Conservation (phyloP, 345 rosid species). For the Geranium brycei region DNA sequence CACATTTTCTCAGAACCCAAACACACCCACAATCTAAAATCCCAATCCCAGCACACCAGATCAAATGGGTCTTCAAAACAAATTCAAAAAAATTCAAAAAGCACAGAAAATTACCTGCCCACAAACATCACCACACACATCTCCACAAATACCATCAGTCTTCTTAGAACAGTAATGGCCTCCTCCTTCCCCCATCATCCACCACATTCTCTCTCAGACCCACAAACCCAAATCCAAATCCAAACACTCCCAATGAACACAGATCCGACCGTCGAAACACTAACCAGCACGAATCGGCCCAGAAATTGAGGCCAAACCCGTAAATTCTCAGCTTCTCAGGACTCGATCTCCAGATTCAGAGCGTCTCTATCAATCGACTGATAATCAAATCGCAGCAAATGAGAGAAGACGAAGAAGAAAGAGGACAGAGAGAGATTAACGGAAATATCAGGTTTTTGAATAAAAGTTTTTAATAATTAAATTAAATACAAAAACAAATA, state of each 20-base stretch:
- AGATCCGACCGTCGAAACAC: not conserved
- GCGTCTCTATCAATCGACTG: not conserved
- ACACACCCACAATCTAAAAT: not conserved
- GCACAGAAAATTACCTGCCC: not conserved
- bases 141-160: not conserved
- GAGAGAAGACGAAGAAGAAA: not conserved
- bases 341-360: not conserved
- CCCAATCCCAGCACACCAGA: not conserved
- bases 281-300: not conserved
- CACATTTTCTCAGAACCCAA: not conserved
- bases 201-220: not conserved
- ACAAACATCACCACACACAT: not conserved
- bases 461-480: too few species aligned
- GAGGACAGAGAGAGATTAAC: not conserved
- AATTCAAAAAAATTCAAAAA: not conserved
- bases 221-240: not conserved
- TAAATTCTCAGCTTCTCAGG: not conserved
- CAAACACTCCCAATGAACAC: not conserved
- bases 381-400: not conserved
- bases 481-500: too few species aligned
- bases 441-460: not conserved
- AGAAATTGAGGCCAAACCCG: not conserved
- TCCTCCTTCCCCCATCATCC: conserved; percentile 1
- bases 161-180: conserved; percentile 1
- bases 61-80: not conserved